phyloP scores from a whole-genome alignment of 225 moss, liverwort and hornwort species.

The Marchantia paleacea region DNA sequence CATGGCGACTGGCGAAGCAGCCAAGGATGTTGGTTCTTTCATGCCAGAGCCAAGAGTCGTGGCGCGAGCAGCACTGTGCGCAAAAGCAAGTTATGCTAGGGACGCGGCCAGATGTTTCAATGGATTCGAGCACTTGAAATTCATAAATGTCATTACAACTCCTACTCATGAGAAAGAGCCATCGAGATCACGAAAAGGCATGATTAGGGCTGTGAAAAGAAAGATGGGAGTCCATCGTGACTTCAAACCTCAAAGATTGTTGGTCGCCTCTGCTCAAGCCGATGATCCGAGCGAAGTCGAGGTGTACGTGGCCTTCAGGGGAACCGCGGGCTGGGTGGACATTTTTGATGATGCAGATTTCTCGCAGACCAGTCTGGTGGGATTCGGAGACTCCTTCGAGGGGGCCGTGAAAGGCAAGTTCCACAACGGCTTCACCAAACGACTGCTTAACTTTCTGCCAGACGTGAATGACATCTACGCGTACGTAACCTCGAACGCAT shows the following conservation, averaged over 20 bases:
- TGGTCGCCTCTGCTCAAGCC: not conserved
- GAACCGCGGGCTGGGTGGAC: not conserved
- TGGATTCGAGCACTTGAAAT: constrained; percentile 3
- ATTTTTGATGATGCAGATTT: constrained; percentile 2
- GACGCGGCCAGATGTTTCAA: not conserved
- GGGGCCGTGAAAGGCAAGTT: constrained; percentile 2
- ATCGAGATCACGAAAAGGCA: not conserved
- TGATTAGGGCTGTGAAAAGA: not conserved
- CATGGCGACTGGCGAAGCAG: not conserved
- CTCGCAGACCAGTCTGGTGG: not conserved
- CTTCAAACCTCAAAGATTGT: not conserved
- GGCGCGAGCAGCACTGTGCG: constrained; percentile 1
- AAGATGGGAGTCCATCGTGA: constrained; percentile 7
- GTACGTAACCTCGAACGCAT: not conserved
- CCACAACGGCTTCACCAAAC: constrained; percentile 10
- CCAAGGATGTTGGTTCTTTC: not conserved
- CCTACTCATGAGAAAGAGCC: not conserved
- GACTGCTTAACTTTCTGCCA: not conserved
- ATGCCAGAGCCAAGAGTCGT: constrained; percentile 4
- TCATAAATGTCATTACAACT: not conserved
- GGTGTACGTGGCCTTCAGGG: constrained; percentile 14
- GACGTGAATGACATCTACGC: constrained; percentile 3
- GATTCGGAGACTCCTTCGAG: not conserved
- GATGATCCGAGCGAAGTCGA: not conserved
- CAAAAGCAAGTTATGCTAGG: not conserved